Evolutionary conservation across 805 yeast species (phyloP).

Genomic region (Spencermartinsiella europaea): DNA sequence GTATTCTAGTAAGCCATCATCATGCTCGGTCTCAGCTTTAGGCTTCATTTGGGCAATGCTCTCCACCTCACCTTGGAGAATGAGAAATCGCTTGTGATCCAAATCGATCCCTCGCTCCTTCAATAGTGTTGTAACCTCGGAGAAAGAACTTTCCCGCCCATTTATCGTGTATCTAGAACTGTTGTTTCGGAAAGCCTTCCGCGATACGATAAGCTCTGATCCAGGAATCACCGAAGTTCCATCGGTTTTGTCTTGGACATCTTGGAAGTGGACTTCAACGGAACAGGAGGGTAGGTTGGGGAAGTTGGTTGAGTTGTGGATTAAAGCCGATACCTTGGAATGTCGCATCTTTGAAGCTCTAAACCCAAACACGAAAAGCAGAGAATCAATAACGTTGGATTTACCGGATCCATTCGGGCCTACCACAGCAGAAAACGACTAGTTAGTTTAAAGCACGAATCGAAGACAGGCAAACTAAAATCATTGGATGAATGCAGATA

Average conservation of each 20-base stretch:
- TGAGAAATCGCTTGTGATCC: conserved; percentile 90
- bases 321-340: conserved; percentile 83
- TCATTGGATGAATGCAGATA: not conserved
- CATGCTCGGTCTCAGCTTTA: conserved; percentile 86
- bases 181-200: conserved; percentile 74
- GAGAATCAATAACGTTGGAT: conserved; percentile 94
- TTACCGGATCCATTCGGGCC: conserved; percentile 99
- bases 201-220: conserved; percentile 61
- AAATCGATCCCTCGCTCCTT: conserved; percentile 84
- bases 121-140: conserved; percentile 70
- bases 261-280: conserved; percentile 84
- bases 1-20: conserved; percentile 91
- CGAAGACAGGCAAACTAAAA: too few relatives aligned
- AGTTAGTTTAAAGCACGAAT: too few relatives aligned
- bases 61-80: conserved; percentile 97
- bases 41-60: conserved; percentile 98
- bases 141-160: conserved; percentile 61
- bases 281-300: conserved; percentile 69
- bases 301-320: conserved; percentile 78
- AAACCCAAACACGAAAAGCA: conserved; percentile 95
- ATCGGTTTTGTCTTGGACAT: conserved; percentile 56
- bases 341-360: conserved; percentile 97
- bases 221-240: conserved; percentile 44
- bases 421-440: conserved; percentile 93
- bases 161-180: conserved; percentile 75